Conservation (phyloP, 345 rosid genomes). For the Firmiana major region DNA sequence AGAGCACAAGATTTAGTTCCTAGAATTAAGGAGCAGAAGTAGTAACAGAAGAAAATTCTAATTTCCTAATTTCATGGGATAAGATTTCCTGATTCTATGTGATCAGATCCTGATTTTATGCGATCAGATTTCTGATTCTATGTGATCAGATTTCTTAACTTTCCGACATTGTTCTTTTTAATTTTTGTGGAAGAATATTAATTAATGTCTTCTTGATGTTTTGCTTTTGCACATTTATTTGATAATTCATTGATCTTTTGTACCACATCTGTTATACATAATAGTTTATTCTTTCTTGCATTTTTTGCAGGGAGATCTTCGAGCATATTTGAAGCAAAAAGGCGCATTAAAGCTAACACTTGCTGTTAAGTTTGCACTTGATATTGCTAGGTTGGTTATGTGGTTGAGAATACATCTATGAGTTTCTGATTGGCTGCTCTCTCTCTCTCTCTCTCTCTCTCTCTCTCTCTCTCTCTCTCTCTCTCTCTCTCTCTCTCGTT, state of each 20-base stretch:
- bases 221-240: not conserved
- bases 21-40: too few species aligned
- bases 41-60: too few species aligned
- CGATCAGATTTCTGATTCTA: too few species aligned
- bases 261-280: not conserved
- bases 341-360: constrained; percentile 51
- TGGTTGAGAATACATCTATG: constrained; percentile 3
- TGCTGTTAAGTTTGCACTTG: constrained; percentile 82
- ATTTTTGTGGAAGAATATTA: not conserved
- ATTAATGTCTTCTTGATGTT: not conserved
- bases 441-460: too few species aligned
- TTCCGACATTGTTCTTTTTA: not conserved
- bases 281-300: not conserved
- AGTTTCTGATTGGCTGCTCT: not conserved
- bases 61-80: too few species aligned
- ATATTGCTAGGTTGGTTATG: constrained; percentile 63
- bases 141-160: too few species aligned
- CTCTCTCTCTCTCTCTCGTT: not conserved
- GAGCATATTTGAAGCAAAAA: constrained; percentile 59
- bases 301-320: constrained; percentile 64
- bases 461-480: too few species aligned
- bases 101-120: too few species aligned
- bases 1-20: too few species aligned
- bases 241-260: not conserved
- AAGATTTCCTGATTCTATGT: too few species aligned